These are phyloP conservation scores for Blastobotrys parvus DNA, from an alignment of 805 yeast genomes.

Conservation along the genomic window DNA sequence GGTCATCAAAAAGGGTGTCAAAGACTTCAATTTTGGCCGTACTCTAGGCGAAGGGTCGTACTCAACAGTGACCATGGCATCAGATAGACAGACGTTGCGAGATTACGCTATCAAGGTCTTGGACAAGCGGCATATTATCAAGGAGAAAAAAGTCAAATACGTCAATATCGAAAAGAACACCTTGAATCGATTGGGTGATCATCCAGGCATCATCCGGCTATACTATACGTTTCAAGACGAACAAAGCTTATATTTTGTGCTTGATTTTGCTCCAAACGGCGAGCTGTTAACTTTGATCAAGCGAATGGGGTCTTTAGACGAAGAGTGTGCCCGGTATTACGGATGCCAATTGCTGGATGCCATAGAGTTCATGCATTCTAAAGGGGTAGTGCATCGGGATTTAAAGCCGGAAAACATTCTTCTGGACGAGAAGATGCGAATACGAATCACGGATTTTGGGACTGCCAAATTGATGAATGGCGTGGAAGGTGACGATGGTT, in stretches of 20 bases:
- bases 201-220: conserved; percentile 88
- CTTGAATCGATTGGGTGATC: conserved; percentile 76
- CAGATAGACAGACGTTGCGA: conserved; percentile 62
- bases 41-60: conserved; percentile 94
- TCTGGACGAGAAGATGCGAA: conserved; percentile 73
- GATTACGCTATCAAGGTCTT: conserved; percentile 88
- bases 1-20: conserved; percentile 49
- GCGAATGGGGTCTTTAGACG: conserved; percentile 60
- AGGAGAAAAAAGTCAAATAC: conserved; percentile 89
- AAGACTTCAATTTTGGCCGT: conserved; percentile 83
- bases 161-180: conserved; percentile 94
- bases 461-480: conserved; percentile 75
- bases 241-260: conserved; percentile 75
- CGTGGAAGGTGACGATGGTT: conserved; percentile 17
- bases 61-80: conserved; percentile 84
- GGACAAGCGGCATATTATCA: conserved; percentile 85
- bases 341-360: conserved; percentile 86
- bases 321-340: conserved; percentile 68
- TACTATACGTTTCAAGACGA: conserved; percentile 95
- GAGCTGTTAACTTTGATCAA: conserved; percentile 72
- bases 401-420: conserved; percentile 90
- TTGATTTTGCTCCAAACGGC: conserved; percentile 94
- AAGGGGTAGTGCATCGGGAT: conserved; percentile 89
- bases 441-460: conserved; percentile 94
- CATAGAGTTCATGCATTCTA: conserved; percentile 76